Base-by-base conservation (phyloP, 225 moss, liverwort and hornwort genomes). In the Straminergon stramineum region DNA sequence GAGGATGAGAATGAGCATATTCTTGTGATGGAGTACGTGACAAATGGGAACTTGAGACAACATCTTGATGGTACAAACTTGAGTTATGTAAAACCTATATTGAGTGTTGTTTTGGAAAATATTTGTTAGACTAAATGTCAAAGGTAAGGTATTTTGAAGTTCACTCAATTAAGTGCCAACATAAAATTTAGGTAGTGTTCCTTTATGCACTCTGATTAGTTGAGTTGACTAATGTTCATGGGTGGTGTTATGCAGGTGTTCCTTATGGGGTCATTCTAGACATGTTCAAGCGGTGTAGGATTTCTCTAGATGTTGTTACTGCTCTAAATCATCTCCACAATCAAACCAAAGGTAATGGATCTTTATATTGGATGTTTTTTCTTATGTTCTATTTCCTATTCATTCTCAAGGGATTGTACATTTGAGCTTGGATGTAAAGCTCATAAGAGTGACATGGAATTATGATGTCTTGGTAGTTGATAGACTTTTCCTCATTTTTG, bases 331-430 rank as follows among this genome's bases (percentile, higher is more conserved):
- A 77, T 77, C 53, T 77, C 9, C 23, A 77, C 35, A 5, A 55
- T 23, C 53, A 35, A 35, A 22, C 15, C 55, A 23, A 77, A 4
- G 53, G 77, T 77, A 55, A 35, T 77, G 35, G 9, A 77, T 77
- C 15, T 15, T 53, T 53, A 3, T 35, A 0, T 53, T 35, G 9
- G 13, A 35, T 77, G 8, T 22, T 76, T 77, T 77, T 18, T 20
- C 3, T 12, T 22, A 34, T 1, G 13, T 52, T 10, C 13, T 76
- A 18, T 52, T 35, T 77, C 35, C 1, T 53, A 0, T 7, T 0
- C 3, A 53, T 3, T 77, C 2, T 34, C 0, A 34, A 34, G 5
- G 21, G 13, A 34, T 76, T 76, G 34, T 35, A 13, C 8, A 8
- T 5, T 53, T 76, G 34, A 76, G 13, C 14, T 21, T 35, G 14